Evolutionary conservation across 1,139 yeast species (phyloP), one percentile per base, ranked within the genome.

Genomic region (Saccharomyces pastorianus): DNA sequence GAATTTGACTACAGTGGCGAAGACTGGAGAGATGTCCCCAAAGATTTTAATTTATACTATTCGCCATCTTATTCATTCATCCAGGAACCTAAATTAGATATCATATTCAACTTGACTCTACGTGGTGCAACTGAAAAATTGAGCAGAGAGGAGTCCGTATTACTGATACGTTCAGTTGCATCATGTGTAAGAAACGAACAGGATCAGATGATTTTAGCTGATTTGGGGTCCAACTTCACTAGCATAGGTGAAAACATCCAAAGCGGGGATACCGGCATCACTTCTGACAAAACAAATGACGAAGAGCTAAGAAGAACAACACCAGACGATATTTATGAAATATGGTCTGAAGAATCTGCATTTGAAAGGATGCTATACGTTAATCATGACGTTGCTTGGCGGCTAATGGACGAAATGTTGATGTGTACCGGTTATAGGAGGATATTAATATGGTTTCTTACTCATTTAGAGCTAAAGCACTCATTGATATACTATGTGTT

Each of bases 1-100:
- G 82, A 79, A 51, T 79, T 80, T 64, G 87, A 82, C 63, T 79
- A 78, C 38, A 66, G 73, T 51, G 88, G 87, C 0, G 72, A 80
- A 48, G 90, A 84, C 65, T 83, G 89, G 88, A 72, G 87, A 59
- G 90, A 84, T 67, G 73, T 82, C 5, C 85, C 87, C 0, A 70
- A 88, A 50, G 87, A 81, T 2, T 72, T 70, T 1, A 84, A 84
- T 62, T 66, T 67, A 13, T 67, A 69, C 42, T 69, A 72, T 47
- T 59, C 60, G 7, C 59, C 60, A n/a, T 47, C 53, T 13, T 66
- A 61, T 52, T 27, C 48, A 17, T 68, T 68, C 52, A 53, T 61
- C n/a, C 52, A 55, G 14, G 44, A 51, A 2, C 59, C 64, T 5
- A 48, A 50, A 41, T 31, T 55, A 25, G 61, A 59, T 14, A 50